These are phyloP conservation scores for Aspergillus haitiensis DNA, from an alignment of 495 filamentous ascomycete genomes.

Conservation along the genomic window DNA sequence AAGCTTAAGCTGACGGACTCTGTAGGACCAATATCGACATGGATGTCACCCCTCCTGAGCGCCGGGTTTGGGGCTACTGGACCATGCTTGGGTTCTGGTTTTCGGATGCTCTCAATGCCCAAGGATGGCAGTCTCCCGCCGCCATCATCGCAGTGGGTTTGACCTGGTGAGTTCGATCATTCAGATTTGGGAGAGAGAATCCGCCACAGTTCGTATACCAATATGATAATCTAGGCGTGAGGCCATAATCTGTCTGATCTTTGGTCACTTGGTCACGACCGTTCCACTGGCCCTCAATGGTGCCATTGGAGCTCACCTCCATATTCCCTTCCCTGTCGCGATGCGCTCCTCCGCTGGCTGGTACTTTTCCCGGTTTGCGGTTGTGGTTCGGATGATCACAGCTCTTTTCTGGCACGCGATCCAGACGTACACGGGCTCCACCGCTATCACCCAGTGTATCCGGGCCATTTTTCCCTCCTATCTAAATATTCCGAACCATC, in stretches of 20 bases:
- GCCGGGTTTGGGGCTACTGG: constrained; percentile 6
- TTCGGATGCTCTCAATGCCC: constrained; percentile 10
- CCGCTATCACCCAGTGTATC: constrained; percentile 5
- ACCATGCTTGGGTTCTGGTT: constrained; percentile 13
- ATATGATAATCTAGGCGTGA: background rate
- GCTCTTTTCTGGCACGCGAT: constrained; percentile 9
- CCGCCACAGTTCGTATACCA: background rate
- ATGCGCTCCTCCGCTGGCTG: constrained; percentile 1
- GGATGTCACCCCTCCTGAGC: constrained; percentile 8
- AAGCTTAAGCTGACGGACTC: background rate
- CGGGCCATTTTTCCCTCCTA: constrained; percentile 2
- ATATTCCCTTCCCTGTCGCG: constrained; percentile 5
- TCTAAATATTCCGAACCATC: constrained; percentile 1
- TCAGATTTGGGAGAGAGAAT: too few species aligned
- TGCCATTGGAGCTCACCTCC: constrained; percentile 6
- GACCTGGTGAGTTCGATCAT: background rate
- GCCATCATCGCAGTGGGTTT: constrained; percentile 7
- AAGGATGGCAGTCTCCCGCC: constrained; percentile 6
- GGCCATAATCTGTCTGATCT: constrained; percentile 9
- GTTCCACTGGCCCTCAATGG: constrained; percentile 6
- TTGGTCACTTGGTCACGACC: constrained; percentile 2
- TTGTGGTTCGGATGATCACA: constrained; percentile 4
- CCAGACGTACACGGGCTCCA: constrained; percentile 9
- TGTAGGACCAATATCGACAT: constrained; percentile 13
- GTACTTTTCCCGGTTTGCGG: constrained; percentile 5